A percentile compares a stretch with the other conserved stretches of the same genome.
Evolutionary conservation across 2,329 filamentous ascomycete species (phyloP).

Genomic region (Monilinia polystroma): DNA sequence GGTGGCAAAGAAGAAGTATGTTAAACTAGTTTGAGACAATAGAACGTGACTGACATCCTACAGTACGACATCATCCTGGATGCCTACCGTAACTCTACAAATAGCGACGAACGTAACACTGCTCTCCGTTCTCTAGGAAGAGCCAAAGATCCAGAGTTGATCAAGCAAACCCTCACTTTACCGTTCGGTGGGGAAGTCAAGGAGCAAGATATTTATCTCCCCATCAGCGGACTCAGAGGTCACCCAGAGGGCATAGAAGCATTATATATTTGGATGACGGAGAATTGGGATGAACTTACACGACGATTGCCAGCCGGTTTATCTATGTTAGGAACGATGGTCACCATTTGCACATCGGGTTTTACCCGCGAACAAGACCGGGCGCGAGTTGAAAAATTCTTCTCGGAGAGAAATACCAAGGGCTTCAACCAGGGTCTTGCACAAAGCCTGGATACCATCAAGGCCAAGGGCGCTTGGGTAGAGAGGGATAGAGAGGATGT

Average conservation of each 20-base stretch:
- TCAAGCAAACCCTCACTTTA: slow-evolving; percentile 75
- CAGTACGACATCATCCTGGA: slow-evolving; percentile 75
- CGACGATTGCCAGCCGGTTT: slow-evolving; percentile 82
- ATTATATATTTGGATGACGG: slow-evolving; percentile 78
- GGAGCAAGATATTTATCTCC: slow-evolving; percentile 92
- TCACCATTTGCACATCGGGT: slow-evolving; percentile 76
- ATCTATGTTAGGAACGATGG: slow-evolving; percentile 80
- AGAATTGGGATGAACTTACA: slow-evolving; percentile 83
- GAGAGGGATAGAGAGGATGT: slow-evolving; percentile 76
- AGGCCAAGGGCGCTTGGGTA: slow-evolving; percentile 81
- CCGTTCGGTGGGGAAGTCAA: slow-evolving; percentile 80
- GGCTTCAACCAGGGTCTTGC: slow-evolving; percentile 84
- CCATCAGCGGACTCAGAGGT: slow-evolving; percentile 72
- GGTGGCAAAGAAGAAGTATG: slow-evolving; percentile 78
- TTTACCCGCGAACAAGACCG: slow-evolving; percentile 78
- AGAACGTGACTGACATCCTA: slow-evolving; percentile 26
- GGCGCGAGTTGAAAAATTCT: slow-evolving; percentile 76
- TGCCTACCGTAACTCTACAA: slow-evolving; percentile 72
- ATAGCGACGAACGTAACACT: slow-evolving; percentile 86
- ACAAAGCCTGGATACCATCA: slow-evolving; percentile 83
- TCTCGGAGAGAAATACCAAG: slow-evolving; percentile 77
- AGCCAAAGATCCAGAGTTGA: slow-evolving; percentile 73
- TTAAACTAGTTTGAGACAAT: slow-evolving; percentile 12
- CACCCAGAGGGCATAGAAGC: slow-evolving; percentile 77
- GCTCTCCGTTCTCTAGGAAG: slow-evolving; percentile 81